Base-by-base conservation (phyloP, 306 rosid species). In the Vicia villosa region DNA sequence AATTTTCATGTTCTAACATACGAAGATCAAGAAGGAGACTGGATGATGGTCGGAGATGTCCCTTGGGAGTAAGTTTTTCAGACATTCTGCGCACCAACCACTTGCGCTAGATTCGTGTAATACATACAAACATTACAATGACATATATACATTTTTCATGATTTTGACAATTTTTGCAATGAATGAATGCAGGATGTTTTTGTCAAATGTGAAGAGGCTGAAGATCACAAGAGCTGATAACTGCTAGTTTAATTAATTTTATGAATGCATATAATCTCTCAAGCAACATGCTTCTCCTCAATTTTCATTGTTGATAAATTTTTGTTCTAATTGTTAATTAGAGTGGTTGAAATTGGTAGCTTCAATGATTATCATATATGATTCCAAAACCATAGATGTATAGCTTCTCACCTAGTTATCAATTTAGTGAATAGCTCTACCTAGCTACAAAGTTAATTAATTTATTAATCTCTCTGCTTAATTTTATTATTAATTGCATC, bases 31-130 rank as follows among this genome's bases (percentile, higher is more conserved):
- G 88, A 84, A 78, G 88, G 88, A 3, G 88, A 84, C 10, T 84
- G 85, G 88, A 81, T 81, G 83, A 77, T 84, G 88, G 88, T 84
- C 72, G 88, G 88, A 71, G 88, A 84, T 74, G 88, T 84, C 10
- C 88, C 88, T 5, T 84, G 88, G 83, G 88, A 77, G 88, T 84
- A 84, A 84, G 87, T 17, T 17, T 4, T 43, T 43, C 6, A 3
- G 1, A 17, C 20, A 46, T 21, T 7, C 22, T 47, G 24, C 2
- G 55, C 0, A 16, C 12, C 55, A 47, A 47, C 5, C 55, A 49
- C 13, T 16, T 16, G 22, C 12, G 21, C 11, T 46, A 46, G 52
- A 46, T 2, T 7, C 0, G 3, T 3, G 21, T 46, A 1, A 45
- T 5, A 5, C 19, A 41, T 41, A 41, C 12, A 40, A 40, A 40